A percentile compares a stretch with the other conserved stretches of the same genome.
Conservation (phyloP, 345 rosid species). For the Sisymbrium irio region DNA sequence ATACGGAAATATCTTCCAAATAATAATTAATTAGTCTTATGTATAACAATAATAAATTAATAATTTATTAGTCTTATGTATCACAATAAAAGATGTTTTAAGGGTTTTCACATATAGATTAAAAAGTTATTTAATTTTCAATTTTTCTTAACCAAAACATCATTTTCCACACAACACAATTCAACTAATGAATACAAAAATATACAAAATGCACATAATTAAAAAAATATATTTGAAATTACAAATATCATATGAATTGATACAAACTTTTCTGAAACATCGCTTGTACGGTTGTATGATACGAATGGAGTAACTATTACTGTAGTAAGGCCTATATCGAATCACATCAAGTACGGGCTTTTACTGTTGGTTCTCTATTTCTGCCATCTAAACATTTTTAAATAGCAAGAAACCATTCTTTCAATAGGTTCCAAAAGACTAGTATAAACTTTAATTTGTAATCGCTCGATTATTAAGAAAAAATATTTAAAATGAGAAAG, state of each 20-base stretch:
- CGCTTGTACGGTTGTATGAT: background rate
- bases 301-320: background rate
- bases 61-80: background rate
- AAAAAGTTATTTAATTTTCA: too few species aligned
- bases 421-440: background rate
- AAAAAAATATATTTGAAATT: background rate
- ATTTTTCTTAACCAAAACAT: too few species aligned
- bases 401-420: background rate
- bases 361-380: background rate
- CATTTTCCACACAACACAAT: too few species aligned
- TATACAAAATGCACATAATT: too few species aligned
- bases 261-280: background rate
- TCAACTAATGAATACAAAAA: too few species aligned
- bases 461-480: background rate
- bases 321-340: background rate
- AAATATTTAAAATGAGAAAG: background rate
- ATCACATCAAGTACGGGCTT: background rate
- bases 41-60: too few species aligned
- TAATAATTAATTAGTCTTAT: background rate
- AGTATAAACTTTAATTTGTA: background rate
- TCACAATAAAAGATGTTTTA: too few species aligned
- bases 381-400: background rate
- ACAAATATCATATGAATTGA: background rate
- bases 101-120: too few species aligned
- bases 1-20: background rate